These are phyloP conservation scores for Amorphotheca resinae DNA, from an alignment of 495 filamentous ascomycete genomes.

Conservation along the genomic window DNA sequence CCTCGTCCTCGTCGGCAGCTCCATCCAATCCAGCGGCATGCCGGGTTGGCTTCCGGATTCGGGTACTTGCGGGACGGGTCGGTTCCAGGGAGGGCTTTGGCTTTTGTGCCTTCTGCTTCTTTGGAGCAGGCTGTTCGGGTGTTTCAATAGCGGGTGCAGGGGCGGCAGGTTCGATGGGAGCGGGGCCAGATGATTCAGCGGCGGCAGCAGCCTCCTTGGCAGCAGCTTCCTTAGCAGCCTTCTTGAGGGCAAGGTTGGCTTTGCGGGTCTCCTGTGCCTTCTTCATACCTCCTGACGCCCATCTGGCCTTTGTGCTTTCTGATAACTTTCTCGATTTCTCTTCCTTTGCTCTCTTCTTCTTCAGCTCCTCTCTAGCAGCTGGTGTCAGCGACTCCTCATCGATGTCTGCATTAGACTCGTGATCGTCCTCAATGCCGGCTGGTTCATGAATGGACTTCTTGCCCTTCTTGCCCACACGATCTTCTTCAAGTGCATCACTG, in stretches of 20 bases:
- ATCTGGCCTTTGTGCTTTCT: constrained; percentile 3
- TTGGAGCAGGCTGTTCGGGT: neutral
- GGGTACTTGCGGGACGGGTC: constrained; percentile 1
- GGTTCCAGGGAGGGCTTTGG: neutral
- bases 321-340: neutral
- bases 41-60: constrained; percentile 6
- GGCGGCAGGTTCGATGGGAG: neutral
- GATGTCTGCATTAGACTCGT: neutral
- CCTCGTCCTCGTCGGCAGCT: constrained; percentile 5
- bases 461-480: neutral
- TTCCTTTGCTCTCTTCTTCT: neutral
- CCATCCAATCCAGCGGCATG: constrained; percentile 2
- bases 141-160: neutral
- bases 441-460: neutral
- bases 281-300: constrained; percentile 7
- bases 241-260: constrained; percentile 6
- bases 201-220: neutral
- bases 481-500: neutral
- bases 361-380: neutral
- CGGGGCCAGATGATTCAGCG: neutral
- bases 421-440: neutral
- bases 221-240: neutral
- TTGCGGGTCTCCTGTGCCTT: constrained; percentile 7
- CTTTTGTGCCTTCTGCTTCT: neutral
- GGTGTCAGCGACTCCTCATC: neutral